Evolutionary conservation across 495 filamentous ascomycete genomes (phyloP).

Genomic region (Daldinia caldariorum): DNA sequence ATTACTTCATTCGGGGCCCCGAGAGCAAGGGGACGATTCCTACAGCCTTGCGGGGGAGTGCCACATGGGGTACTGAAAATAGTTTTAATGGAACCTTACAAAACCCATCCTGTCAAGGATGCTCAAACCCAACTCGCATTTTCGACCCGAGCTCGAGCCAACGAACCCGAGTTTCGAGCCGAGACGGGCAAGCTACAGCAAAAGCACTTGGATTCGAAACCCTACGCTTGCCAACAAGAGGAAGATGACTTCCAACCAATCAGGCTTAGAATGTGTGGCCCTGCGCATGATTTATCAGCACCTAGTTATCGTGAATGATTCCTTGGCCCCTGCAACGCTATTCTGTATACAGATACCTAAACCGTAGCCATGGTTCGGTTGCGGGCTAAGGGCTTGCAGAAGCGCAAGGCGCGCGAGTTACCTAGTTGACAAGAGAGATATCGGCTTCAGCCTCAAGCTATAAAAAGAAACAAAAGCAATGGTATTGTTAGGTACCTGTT

Average conservation of each 20-base stretch:
- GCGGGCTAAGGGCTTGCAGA: neutral
- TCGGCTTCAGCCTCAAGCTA: slow-evolving; percentile 31
- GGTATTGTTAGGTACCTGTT: neutral
- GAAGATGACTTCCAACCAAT: neutral
- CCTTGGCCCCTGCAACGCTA: neutral
- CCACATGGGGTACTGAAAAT: slow-evolving; percentile 30
- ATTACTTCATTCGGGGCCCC: slow-evolving; percentile 24
- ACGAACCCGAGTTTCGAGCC: neutral
- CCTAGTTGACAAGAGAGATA: slow-evolving; percentile 8
- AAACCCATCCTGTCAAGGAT: slow-evolving; percentile 27
- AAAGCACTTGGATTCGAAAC: neutral
- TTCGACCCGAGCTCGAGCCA: slow-evolving; percentile 21
- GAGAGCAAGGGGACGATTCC: slow-evolving; percentile 33
- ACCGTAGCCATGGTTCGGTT: neutral
- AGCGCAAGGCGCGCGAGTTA: neutral
- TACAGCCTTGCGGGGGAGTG: slow-evolving; percentile 23
- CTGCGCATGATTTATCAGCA: no score
- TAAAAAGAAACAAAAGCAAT: slow-evolving; percentile 28
- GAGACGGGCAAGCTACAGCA: neutral
- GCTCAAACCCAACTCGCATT: slow-evolving; percentile 27
- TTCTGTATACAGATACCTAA: neutral
- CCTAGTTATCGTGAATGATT: neutral
- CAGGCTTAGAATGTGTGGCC: no score
- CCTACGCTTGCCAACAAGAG: neutral
- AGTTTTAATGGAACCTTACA: slow-evolving; percentile 27